Conservation (phyloP, 495 filamentous ascomycete genomes). For the Oidiodendron maius region DNA sequence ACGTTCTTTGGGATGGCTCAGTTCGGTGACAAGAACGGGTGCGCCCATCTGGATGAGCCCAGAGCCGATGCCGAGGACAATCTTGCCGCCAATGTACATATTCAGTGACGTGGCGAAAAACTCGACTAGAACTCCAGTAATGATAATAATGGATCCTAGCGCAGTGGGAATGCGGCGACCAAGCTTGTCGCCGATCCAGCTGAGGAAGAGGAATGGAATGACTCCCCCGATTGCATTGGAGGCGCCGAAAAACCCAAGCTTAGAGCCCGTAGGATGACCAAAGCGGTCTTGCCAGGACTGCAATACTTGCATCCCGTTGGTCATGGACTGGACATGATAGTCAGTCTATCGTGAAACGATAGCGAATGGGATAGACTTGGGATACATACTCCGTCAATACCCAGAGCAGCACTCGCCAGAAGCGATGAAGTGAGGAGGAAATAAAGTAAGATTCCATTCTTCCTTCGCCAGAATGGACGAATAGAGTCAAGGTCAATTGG, state of each 20-base stretch:
- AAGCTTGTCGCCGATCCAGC: conserved; percentile 6
- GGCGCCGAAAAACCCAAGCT: neutral
- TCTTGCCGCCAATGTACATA: neutral
- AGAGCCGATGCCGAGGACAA: neutral
- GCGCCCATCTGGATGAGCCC: neutral
- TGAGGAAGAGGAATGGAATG: conserved; percentile 7
- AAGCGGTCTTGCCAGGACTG: conserved; percentile 6
- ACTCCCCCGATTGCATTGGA: conserved; percentile 7
- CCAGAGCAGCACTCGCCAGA: conserved; percentile 25
- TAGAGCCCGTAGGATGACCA: neutral
- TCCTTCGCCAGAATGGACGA: conserved; percentile 26
- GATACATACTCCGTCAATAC: conserved; percentile 11
- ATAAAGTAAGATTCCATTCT: conserved; percentile 28
- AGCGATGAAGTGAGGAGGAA: conserved; percentile 28
- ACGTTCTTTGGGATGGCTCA: conserved; percentile 4
- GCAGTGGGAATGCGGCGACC: neutral
- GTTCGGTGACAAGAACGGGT: conserved; percentile 2
- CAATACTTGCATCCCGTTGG: neutral
- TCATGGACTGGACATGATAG: neutral
- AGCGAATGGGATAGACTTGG: neutral
- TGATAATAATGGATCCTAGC: neutral
- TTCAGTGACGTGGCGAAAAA: neutral
- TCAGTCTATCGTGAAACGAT: neutral
- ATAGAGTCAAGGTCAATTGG: conserved; percentile 23
- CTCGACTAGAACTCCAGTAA: neutral